Base-by-base conservation (phyloP, 2,329 filamentous ascomycete species). In the Pseudopyricularia cyperi region DNA sequence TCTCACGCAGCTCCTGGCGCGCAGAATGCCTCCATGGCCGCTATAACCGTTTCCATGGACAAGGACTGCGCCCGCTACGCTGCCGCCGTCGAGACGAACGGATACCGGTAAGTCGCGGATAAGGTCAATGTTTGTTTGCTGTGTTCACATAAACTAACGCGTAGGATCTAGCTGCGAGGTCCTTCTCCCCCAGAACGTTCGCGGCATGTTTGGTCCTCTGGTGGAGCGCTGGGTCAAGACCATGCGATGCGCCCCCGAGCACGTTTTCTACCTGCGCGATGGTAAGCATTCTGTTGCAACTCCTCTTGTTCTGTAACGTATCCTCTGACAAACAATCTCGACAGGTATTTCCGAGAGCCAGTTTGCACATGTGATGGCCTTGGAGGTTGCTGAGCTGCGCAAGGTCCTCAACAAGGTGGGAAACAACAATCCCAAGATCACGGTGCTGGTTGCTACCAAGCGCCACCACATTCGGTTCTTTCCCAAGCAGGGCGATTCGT, bases 391-490 rank as follows among this genome's bases (percentile, higher is more conserved):
- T 0, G 76, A 84, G 57, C 83, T 97, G 67, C 86, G 84, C 66
- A 64, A 71, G 0, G 69, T 71, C 26, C 76, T 89, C 58, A 59
- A 61, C 32, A 64, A 73, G 6, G 59, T 64, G 3, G 63, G 65
- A 3, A 63, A 60, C 2, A 52, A 53, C 17, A 57, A 58, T 1
- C 71, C 86, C 3, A 86, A 86, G 63, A 83, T 96, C 61, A 89
- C 89, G 0, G 89, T 95, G 11, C 80, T 95, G 39, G 78, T 97
- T 46, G 90, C 87, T 1, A 90, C 87, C 1, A 98, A 98, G 75
- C 85, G 93, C 3, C 93, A 98, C 59, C 91, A 96, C 61, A 82
- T 95, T 51, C 86, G 93, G 15, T 89, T 95, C 65, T 97, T 97
- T 71, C 91, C 93, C 0, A 75, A 79, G 48, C 66, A 71, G 0